Percentiles rank a stretch among this genome's conserved stretches.
phyloP scores from a whole-genome alignment of 192 early-diverging fungal genomes.

The Rhizophagus prolifer region DNA sequence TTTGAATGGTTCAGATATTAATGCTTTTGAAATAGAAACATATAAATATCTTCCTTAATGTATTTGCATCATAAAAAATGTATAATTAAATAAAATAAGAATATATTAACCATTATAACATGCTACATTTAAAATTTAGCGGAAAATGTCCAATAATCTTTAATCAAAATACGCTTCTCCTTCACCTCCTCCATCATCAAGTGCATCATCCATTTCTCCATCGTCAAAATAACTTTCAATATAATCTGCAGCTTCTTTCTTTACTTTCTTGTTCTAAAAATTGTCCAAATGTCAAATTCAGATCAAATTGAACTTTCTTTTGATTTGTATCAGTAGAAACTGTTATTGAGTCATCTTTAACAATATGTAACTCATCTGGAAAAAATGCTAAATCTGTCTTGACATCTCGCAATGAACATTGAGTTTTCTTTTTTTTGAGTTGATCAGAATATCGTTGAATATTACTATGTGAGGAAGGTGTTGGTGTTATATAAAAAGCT shows the following conservation, averaged over 20 bases:
- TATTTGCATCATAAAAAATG: too few relatives aligned
- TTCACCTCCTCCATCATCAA: neutral
- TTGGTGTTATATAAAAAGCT: neutral
- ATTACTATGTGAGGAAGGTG: neutral
- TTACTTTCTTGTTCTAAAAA: neutral
- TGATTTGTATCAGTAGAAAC: neutral
- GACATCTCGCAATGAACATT: constrained; percentile 2
- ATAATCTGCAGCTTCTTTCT: constrained; percentile 17
- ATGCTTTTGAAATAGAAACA: too few relatives aligned
- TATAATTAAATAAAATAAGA: too few relatives aligned
- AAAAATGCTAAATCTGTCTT: constrained; percentile 13
- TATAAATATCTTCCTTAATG: too few relatives aligned
- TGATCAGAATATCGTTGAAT: constrained; percentile 16
- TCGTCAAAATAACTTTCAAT: constrained; percentile 18
- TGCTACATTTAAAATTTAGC: too few relatives aligned
- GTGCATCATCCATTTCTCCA: neutral
- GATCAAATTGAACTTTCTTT: neutral
- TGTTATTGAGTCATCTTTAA: constrained; percentile 8
- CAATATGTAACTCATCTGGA: neutral
- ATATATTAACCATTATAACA: too few relatives aligned
- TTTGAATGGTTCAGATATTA: too few relatives aligned
- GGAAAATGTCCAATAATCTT: too few relatives aligned
- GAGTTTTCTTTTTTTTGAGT: neutral
- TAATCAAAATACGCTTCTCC: constrained; percentile 9
- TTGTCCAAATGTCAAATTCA: neutral